Base-by-base conservation (phyloP, 495 filamentous ascomycete species). In the Hypoxylon fuscum region DNA sequence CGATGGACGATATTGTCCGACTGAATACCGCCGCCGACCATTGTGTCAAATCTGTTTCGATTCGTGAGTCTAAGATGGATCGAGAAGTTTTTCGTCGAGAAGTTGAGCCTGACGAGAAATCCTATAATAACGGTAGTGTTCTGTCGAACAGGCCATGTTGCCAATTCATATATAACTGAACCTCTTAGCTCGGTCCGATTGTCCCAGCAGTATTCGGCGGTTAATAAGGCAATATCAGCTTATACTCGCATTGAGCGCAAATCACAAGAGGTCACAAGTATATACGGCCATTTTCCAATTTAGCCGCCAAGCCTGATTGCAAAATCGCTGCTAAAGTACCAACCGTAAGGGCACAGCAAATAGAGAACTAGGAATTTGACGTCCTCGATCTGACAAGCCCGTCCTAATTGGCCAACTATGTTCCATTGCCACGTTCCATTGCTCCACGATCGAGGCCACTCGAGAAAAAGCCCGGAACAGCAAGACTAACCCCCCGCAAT, bases 1-100 rank as follows among this genome's bases (percentile, higher is more conserved):
- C 81, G 79, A 71, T 81, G 79, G 68, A 86, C 72, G 61, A 79
- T 64, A 55, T 81, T 80, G 64, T 80, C 79, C 37, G 63, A 45
- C 56, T 63, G 38, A 60, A 49, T 57, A 17, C 46, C 62, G 58
- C 52, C 71, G 68, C 70, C 75, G 42, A 68, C 76, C 76, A 78
- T 79, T 48, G 69, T 76, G 69, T 17, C 71, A 21, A 55, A 29
- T 9, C 51, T 54, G 17, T 43, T 61, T 31, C 48, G 14, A 31
- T 9, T 23, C 17, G 7, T 14, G 46, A 48, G 23, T 27, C 21
- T 47, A 14, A 51, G 22, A 40, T 40, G 20, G 7, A 20, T 23
- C 42, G 52, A 18, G 8, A 2, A 23, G 40, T 3, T 5, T 35
- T 52, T 53, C 41, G 51, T 51, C 15, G 25, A 22, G 50, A 14